phyloP scores from a whole-genome alignment of 2,329 filamentous ascomycete genomes.

The Xylariales sp. region DNA sequence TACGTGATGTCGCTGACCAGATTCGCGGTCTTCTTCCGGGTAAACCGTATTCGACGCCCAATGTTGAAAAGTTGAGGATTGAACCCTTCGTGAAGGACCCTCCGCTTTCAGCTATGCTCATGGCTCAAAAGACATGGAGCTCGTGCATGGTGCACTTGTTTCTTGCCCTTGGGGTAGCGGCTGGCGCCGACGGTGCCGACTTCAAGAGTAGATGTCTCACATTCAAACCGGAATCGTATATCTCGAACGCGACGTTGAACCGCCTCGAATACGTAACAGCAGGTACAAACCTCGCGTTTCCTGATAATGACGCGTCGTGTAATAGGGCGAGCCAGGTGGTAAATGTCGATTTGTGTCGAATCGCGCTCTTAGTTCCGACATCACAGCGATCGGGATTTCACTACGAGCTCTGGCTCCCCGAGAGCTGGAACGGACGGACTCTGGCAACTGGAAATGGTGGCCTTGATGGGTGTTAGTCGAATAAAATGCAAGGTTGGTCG shows the following conservation, averaged over 20 bases:
- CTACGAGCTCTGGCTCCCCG: constrained; percentile 60
- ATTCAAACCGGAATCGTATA: constrained; percentile 30
- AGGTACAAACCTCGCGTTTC: constrained; percentile 36
- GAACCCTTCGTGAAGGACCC: background rate
- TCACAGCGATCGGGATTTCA: constrained; percentile 56
- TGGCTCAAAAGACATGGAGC: constrained; percentile 8
- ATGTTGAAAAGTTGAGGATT: background rate
- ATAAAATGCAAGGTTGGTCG: background rate
- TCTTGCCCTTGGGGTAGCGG: constrained; percentile 5
- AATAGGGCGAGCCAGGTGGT: constrained; percentile 34
- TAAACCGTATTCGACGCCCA: no score
- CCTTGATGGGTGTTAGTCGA: constrained; percentile 54
- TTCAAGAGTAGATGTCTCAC: constrained; percentile 35
- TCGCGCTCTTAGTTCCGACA: constrained; percentile 46
- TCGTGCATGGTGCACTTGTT: background rate
- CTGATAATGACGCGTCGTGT: constrained; percentile 42
- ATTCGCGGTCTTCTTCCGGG: no score
- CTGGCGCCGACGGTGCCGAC: background rate
- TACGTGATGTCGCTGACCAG: no score
- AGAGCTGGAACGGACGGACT: constrained; percentile 58
- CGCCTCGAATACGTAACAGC: constrained; percentile 38
- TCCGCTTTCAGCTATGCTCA: background rate
- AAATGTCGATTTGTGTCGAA: constrained; percentile 45
- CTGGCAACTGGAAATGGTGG: constrained; percentile 62
- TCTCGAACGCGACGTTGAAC: constrained; percentile 35